Evolutionary conservation across 345 rosid genomes (phyloP), one percentile per base, ranked within the genome.

Genomic region (Abelmoschus esculentus): DNA sequence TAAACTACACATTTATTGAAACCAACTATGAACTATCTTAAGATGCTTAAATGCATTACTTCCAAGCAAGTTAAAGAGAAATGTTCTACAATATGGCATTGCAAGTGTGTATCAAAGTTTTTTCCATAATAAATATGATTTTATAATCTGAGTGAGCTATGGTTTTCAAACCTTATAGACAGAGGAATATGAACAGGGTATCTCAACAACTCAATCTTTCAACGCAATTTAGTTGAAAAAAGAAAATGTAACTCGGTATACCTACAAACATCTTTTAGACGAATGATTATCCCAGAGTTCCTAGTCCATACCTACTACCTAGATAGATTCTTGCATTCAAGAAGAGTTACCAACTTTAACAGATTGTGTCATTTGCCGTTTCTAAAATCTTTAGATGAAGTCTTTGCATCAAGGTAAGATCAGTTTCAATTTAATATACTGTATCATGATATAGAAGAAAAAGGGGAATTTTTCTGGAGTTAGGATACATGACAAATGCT

Each of bases 151-250:
- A 63, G 13, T 19, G 18, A 67, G 5, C 42, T 17, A 67, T 49
- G 46, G 46, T 5, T 50, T 50, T 50, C 59, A 50, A 67, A 67
- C 29, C 15, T 32, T 31, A 50, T 5, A 49, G 31, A 34, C 6
- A 22, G 44, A 63, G 22, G 69, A 50, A 67, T 31, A 50, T 29
- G 59, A 49, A 28, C 67, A 40, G 52, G 19, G 52, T 2, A 40
- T 44, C 42, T 42, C 18, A 42, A 64, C 68, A 64, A 63, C 19
- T 62, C 66, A 62, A 62, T 38, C 3, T 28, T 40, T 62, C 67
- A 46, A 46, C 17, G 32, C 17, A 67, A 67, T 50, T 52, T 31
- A 29, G 15, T 17, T n/a, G 29, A 18, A 67, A 32, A 50, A 31
- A 31, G 44, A 15, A 14, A 50, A 14, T 13, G 42, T 47, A 46